Conservation (phyloP, 257 asterid species). For the Solanum rostratum region DNA sequence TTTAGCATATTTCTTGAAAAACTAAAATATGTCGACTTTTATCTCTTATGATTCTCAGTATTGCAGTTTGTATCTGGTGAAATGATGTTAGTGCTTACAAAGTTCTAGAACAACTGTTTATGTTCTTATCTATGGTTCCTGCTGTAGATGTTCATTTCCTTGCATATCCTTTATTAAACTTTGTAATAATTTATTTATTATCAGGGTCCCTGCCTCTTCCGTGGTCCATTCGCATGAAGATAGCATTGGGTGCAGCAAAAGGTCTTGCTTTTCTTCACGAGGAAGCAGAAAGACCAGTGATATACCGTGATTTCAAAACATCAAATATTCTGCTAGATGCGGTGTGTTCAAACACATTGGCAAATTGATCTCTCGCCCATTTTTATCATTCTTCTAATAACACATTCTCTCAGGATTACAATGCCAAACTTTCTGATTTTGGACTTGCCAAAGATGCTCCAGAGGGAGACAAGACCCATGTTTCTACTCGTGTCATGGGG, state of each 20-base stretch:
- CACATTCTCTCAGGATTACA: constrained; percentile 54
- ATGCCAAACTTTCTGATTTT: constrained; percentile 92
- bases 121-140: neutral
- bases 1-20: neutral
- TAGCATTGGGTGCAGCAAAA: constrained; percentile 93
- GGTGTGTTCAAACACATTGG: constrained; percentile 30
- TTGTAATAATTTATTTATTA: constrained; percentile 1
- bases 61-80: neutral
- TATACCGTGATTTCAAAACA: constrained; percentile 93
- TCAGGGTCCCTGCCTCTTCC: constrained; percentile 95
- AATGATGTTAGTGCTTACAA: neutral
- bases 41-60: neutral
- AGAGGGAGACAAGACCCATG: constrained; percentile 92
- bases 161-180: neutral
- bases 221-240: constrained; percentile 95
- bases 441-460: constrained; percentile 99
- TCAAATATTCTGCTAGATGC: constrained; percentile 90
- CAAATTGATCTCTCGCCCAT: neutral
- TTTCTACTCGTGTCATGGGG: constrained; percentile 98
- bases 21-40: neutral
- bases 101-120: neutral
- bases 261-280: constrained; percentile 95
- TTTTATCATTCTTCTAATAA: constrained; percentile 7
- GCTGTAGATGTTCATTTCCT: neutral
- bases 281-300: constrained; percentile 91